Evolutionary conservation across 495 filamentous ascomycete species (phyloP), one percentile per base, ranked within the genome.

Genomic region (Aspergillus carlsbadensis): DNA sequence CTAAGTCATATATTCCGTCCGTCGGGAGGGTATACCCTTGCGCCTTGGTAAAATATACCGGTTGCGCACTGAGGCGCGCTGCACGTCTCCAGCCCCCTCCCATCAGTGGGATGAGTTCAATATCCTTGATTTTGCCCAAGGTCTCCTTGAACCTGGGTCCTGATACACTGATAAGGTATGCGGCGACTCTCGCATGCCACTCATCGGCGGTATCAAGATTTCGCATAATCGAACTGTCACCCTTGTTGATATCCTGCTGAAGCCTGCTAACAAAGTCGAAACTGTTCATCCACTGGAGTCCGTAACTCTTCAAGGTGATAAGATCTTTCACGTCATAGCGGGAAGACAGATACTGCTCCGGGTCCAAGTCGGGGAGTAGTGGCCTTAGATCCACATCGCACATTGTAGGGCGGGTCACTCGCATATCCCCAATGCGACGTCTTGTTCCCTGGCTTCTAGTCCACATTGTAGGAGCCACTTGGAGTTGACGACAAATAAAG

Each of bases 181-280:
- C n/a, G n/a, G 66, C 64, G n/a, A 61, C 51, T 15, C 58, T 34
- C 13, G 47, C 49, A 59, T 63, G 56, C 65, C 66, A 69, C 20
- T 60, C 58, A 18, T 57, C 45, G 50, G 20, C 50, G 6, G 60
- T 63, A 20, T 41, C 34, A 1, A 56, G 17, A 40, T 34, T 10
- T 11, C 54, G 44, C 20, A 56, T 53, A 29, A 59, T 44, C 22
- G 34, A 55, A 7, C 50, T 39, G 5, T 34, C 18, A 0, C 37
- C 29, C 10, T 18, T 45, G 10, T 41, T 29, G 3, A 64, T 55
- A 57, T 68, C 65, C 2, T 31, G 24, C 4, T 22, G 22, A 45
- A 68, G 43, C 18, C 63, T 29, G 7, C 10, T 22, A 11, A 63
- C 15, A 22, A 64, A 40, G 17, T 41, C 49, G 0, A 11, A 36